Base-by-base conservation (phyloP, 768 basidiomycete genomes). In the Multifurca ochricompacta region DNA sequence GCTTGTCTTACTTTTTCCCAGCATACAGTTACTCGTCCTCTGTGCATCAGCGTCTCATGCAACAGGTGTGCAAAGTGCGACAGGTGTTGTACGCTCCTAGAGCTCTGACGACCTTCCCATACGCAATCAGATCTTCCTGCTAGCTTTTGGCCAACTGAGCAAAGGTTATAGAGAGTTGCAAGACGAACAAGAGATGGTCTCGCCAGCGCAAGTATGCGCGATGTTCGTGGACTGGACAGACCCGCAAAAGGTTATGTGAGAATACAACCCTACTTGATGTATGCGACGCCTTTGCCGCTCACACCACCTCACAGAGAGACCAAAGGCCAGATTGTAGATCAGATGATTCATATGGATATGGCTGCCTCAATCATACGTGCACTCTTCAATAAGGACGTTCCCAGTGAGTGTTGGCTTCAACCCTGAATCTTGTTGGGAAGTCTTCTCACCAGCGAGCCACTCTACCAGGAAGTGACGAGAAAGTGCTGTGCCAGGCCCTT, bases 201-300 rank as follows among this genome's bases (percentile, higher is more conserved):
- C 78, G 0, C 80, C 86, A 0, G 70, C 79, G 18, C 87, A 91
- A 63, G 82, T 91, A 54, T 83, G 81, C 0, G 71, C 83, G n/a
- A 77, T 93, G 69, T 76, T 94, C 63, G 75, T 85, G 2, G 91
- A 93, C 60, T 95, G 92, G 91, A 89, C 87, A 3, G 85, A 94
- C 65, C 87, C 90, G 0, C 74, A 80, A 63, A 91, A 88, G 63
- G 77, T 78, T 32, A 76, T 80, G 64, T 78, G 63, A 73, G 73
- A 69, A 64, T 69, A 71, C 13, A 10, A n/a, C 42, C 19, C 39
- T 9, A 5, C 7, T 40, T 45, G 25, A 4, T 31, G 18, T 36
- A 46, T 36, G 48, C 4, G 46, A 7, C n/a, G n/a, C n/a, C 54
- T 28, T 51, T n/a, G 25, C 9, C 34, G 49, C 54, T 19, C 51